Evolutionary conservation across 169 alveolate species (phyloP), one percentile per base, ranked within the genome.

Genomic region (Plasmodium chabaudi): DNA sequence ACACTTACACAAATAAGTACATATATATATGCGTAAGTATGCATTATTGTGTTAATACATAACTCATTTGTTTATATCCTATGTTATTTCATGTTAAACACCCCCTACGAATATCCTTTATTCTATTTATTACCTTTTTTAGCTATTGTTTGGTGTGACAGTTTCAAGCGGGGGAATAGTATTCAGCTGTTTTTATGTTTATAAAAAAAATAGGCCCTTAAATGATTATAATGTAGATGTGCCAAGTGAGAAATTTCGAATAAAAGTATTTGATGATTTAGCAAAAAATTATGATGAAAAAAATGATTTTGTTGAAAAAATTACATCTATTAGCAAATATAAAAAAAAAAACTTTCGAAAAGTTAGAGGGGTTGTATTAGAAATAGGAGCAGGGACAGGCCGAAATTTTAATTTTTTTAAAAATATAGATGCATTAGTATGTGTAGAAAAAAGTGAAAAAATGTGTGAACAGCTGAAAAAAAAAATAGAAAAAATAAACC

Each of bases 381-480:
- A 94, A 63, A 87, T 94, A 17, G 95, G 94, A 12, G 94, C 95
- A n/a, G 96, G 96, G 46, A 84, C 96, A 19, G 86, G 93, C 39
- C 77, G 92, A 55, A 94, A 91, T 82, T 71, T 86, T 67, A 47
- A 87, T 17, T 89, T 57, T 55, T 94, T 92, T 69, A 87, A 84
- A 49, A 82, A 69, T 82, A 73, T 94, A n/a, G 89, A 73, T n/a
- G 63, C 91, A 39, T 93, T 94, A 59, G 89, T 94, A 34, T 91
- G 94, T 23, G 93, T 94, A 4, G 96, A 94, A 88, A 89, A 87
- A 53, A 88, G 94, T 59, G 88, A 88, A 55, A 64, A 72, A 51
- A 94, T 94, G 96, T 94, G 96, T 70, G 70, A 87, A 23, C 93
- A 92, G 79, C 57, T 94, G 93, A 90, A 75, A 71, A 88, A 92